Evolutionary conservation across 2,329 filamentous ascomycete species (phyloP).

Genomic region (Chlorencoelia australis): DNA sequence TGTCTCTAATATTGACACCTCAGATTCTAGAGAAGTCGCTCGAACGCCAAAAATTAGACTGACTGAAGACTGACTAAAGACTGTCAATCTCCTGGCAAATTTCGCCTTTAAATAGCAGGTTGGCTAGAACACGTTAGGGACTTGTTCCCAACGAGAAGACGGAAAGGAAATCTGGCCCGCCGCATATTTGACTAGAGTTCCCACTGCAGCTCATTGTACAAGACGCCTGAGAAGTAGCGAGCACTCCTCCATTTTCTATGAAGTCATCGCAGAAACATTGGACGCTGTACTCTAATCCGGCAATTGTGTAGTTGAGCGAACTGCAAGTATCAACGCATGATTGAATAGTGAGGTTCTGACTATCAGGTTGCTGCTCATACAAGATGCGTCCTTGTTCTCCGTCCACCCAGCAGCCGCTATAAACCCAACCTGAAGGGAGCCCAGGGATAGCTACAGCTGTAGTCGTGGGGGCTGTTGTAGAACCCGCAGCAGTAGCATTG

Average conservation of each 20-base stretch:
- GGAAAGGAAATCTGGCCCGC: slow-evolving; percentile 22
- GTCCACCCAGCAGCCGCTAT: slow-evolving; percentile 18
- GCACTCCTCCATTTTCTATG: slow-evolving; percentile 18
- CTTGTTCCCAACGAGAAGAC: slow-evolving; percentile 17
- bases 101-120: slow-evolving; percentile 16
- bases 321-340: slow-evolving; percentile 24
- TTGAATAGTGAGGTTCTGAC: slow-evolving; percentile 20
- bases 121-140: slow-evolving; percentile 9
- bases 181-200: slow-evolving; percentile 26
- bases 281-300: slow-evolving; percentile 12
- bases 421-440: slow-evolving; percentile 17
- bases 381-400: slow-evolving; percentile 13
- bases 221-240: slow-evolving; percentile 15
- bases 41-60: slow-evolving; percentile 30
- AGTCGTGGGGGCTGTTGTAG: not conserved
- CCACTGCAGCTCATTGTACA: slow-evolving; percentile 25
- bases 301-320: slow-evolving; percentile 12
- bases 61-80: slow-evolving; percentile 37
- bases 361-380: slow-evolving; percentile 12
- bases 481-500: slow-evolving; percentile 2
- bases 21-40: not conserved
- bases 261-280: slow-evolving; percentile 24
- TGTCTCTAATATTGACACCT: slow-evolving; percentile 24
- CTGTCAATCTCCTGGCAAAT: slow-evolving; percentile 21
- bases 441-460: slow-evolving; percentile 2